Conservation (phyloP, 2,329 filamentous ascomycete species). For the Colletotrichum sp. region DNA sequence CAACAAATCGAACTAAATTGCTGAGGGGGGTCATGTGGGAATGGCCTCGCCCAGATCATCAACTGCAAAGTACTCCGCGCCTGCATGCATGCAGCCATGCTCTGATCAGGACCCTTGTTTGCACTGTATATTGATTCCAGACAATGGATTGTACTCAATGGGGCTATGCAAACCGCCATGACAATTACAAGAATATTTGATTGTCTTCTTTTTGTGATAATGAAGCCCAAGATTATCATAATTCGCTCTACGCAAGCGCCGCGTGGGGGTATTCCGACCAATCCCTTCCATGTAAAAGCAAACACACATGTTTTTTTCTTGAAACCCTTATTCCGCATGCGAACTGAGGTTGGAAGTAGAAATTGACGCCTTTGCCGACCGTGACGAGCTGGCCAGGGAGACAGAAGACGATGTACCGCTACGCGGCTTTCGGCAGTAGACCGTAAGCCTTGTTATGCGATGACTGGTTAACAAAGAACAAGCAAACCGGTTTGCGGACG, state of each 20-base stretch:
- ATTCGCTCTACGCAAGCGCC: not conserved
- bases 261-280: not conserved
- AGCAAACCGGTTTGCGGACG: constrained; percentile 28
- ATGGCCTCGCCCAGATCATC: not conserved
- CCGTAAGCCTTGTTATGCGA: constrained; percentile 31
- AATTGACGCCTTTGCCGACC: constrained; percentile 1
- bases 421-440: constrained; percentile 31
- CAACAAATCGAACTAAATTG: not conserved
- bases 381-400: constrained; percentile 11
- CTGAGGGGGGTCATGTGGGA: not conserved
- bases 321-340: not conserved
- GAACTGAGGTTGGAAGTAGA: not conserved
- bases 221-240: not conserved
- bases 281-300: not conserved
- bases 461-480: constrained; percentile 26
- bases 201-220: not conserved
- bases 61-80: not conserved
- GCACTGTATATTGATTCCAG: not conserved
- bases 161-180: not conserved
- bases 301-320: not conserved
- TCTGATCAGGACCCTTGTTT: not conserved
- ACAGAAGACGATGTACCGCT: constrained; percentile 25
- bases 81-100: not conserved
- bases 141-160: not conserved
- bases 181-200: not conserved